Conservation (phyloP, 768 basidiomycete species). For the Clavulina sp. region DNA sequence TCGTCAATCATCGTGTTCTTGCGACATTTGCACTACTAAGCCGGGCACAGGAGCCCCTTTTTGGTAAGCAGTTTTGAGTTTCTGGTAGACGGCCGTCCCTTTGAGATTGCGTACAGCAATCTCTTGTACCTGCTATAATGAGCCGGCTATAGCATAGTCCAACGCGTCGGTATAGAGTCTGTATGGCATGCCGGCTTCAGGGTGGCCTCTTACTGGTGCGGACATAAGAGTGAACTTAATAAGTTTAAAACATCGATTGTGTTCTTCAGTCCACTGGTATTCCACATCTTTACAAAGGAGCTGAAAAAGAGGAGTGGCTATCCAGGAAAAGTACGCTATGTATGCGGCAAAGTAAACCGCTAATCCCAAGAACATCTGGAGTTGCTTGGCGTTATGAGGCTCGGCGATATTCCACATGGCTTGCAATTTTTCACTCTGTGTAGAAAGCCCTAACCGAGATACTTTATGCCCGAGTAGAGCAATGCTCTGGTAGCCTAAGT, state of each 20-base stretch:
- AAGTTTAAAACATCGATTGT: slow-evolving; percentile 18
- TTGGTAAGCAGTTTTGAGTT: slow-evolving; percentile 9
- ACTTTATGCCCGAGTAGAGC: slow-evolving; percentile 26
- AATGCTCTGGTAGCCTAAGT: slow-evolving; percentile 20
- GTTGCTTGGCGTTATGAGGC: slow-evolving; percentile 15
- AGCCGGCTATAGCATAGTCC: slow-evolving; percentile 19
- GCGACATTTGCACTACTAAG: slow-evolving; percentile 7
- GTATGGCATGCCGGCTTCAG: slow-evolving; percentile 18
- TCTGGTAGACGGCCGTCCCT: slow-evolving; percentile 14
- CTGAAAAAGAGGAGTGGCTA: slow-evolving; percentile 20
- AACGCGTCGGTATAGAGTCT: slow-evolving; percentile 22
- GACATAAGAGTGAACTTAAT: slow-evolving; percentile 17
- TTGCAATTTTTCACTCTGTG: slow-evolving; percentile 22
- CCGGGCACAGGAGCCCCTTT: slow-evolving; percentile 7
- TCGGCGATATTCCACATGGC: slow-evolving; percentile 18
- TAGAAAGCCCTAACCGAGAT: slow-evolving; percentile 22
- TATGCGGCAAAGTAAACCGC: slow-evolving; percentile 23
- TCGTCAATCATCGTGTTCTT: slow-evolving; percentile 16
- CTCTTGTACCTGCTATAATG: slow-evolving; percentile 17
- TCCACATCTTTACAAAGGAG: slow-evolving; percentile 17
- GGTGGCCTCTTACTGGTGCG: slow-evolving; percentile 21
- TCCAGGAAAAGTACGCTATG: slow-evolving; percentile 22
- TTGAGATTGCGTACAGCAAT: slow-evolving; percentile 13
- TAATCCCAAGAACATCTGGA: slow-evolving; percentile 24
- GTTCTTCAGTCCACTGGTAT: slow-evolving; percentile 15